phyloP scores from a whole-genome alignment of 495 filamentous ascomycete genomes.

The Podospora pseudocomata region DNA sequence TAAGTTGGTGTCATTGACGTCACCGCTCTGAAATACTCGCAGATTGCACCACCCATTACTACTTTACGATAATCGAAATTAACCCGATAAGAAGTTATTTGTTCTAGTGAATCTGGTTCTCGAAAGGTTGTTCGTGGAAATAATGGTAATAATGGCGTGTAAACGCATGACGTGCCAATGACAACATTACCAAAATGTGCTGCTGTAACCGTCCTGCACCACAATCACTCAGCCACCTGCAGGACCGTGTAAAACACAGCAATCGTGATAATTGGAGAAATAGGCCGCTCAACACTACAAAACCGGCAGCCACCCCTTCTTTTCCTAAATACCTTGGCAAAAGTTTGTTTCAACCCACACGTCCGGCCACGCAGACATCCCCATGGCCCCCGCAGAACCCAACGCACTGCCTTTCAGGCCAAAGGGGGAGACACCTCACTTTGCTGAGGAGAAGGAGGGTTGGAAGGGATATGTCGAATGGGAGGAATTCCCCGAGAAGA shows the following conservation, averaged over 20 bases:
- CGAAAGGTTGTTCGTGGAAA: not conserved
- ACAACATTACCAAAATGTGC: not conserved
- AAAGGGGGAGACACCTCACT: slow-evolving; percentile 21
- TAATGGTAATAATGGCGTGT: not conserved
- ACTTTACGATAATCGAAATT: not conserved
- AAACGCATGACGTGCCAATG: not conserved
- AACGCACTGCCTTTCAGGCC: slow-evolving; percentile 22
- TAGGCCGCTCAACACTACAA: not conserved
- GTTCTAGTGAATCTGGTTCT: not conserved
- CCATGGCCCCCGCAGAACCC: slow-evolving; percentile 23
- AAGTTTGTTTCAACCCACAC: not conserved
- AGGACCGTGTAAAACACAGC: not conserved
- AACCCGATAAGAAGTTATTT: not conserved
- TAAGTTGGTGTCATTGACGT: not conserved
- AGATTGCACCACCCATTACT: not conserved
- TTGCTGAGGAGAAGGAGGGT: slow-evolving; percentile 25
- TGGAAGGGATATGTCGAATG: slow-evolving; percentile 58
- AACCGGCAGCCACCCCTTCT: not conserved
- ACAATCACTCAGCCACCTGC: too few relatives aligned
- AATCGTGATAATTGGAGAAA: not conserved
- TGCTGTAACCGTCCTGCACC: not conserved
- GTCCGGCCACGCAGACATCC: not conserved
- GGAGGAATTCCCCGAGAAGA: slow-evolving; percentile 66
- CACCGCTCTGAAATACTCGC: not conserved
- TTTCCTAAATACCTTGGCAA: not conserved